These are phyloP conservation scores for Ganoderma leucocontextum DNA, from an alignment of 1,284 basidiomycete genomes.

Conservation along the genomic window DNA sequence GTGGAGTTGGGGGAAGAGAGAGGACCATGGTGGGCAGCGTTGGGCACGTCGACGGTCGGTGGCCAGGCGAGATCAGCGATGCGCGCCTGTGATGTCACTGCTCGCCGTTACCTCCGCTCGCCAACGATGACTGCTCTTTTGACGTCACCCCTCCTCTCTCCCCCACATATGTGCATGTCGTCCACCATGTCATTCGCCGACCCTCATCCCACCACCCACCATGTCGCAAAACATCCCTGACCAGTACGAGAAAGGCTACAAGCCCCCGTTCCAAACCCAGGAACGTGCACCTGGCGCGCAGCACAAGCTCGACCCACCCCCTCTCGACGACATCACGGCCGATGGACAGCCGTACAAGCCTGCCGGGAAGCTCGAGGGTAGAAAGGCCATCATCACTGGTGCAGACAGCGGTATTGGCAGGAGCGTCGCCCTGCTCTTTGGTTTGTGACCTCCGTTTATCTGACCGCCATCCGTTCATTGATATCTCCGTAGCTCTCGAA, in stretches of 20 bases:
- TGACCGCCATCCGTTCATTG: background rate
- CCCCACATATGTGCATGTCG: slow-evolving; percentile 14
- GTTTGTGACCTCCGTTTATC: slow-evolving; percentile 30
- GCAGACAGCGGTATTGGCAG: slow-evolving; percentile 46
- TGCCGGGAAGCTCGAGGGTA: slow-evolving; percentile 54
- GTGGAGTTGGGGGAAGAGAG: slow-evolving; percentile 62
- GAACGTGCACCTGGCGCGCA: slow-evolving; percentile 38
- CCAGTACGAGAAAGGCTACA: slow-evolving; percentile 44
- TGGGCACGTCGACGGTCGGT: background rate
- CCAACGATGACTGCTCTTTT: slow-evolving; percentile 1
- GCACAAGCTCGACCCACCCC: slow-evolving; percentile 47
- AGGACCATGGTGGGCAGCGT: slow-evolving; percentile 42
- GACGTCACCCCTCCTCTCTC: slow-evolving; percentile 16
- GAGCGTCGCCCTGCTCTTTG: slow-evolving; percentile 46
- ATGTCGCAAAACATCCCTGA: slow-evolving; percentile 31
- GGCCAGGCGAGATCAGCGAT: slow-evolving; percentile 19
- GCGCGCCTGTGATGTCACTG: slow-evolving; percentile 28
- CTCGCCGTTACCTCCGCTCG: background rate
- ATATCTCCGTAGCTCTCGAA: slow-evolving; percentile 54
- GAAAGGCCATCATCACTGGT: slow-evolving; percentile 57
- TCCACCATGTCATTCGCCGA: too few relatives aligned
- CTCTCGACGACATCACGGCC: slow-evolving; percentile 57
- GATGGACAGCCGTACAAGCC: slow-evolving; percentile 55
- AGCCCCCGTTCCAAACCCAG: slow-evolving; percentile 43
- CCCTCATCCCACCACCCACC: background rate